Conservation (phyloP, 1,139 yeast genomes). For the Geotrichum klebahnii region DNA sequence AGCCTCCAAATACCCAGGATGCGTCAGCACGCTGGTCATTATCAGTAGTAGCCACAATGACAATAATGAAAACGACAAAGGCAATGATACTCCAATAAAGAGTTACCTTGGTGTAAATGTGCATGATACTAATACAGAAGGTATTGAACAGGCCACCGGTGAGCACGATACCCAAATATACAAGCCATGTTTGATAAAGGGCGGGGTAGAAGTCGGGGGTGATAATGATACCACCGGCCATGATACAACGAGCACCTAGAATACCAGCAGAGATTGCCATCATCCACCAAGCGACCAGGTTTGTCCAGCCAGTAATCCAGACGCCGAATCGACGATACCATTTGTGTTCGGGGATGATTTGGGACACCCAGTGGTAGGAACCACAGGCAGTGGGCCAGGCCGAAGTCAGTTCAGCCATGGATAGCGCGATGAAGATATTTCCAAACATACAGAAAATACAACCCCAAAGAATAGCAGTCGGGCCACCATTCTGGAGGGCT, state of each 20-base stretch:
- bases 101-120: constrained; percentile 21
- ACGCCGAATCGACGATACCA: constrained; percentile 14
- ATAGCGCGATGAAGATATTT: constrained; percentile 19
- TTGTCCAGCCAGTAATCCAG: constrained; percentile 24
- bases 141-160: constrained; percentile 22
- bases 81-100: constrained; percentile 29
- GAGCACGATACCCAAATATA: constrained; percentile 19
- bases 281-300: constrained; percentile 25
- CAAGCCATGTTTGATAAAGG: constrained; percentile 22
- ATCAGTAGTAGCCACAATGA: constrained; percentile 26
- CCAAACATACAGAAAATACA: constrained; percentile 22
- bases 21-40: constrained; percentile 26
- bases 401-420: constrained; percentile 23
- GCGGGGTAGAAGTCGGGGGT: constrained; percentile 15
- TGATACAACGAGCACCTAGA: constrained; percentile 22
- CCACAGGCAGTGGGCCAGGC: constrained; percentile 25
- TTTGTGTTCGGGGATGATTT: constrained; percentile 18
- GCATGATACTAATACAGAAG: constrained; percentile 21
- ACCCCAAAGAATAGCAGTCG: constrained; percentile 24
- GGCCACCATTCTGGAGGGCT: constrained; percentile 21
- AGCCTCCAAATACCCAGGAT: constrained; percentile 26
- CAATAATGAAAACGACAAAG: constrained; percentile 27
- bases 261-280: constrained; percentile 23
- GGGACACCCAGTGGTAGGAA: constrained; percentile 24
- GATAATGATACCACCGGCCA: constrained; percentile 21